A percentile compares a stretch with the other conserved stretches of the same genome.
Evolutionary conservation across 1,139 yeast species (phyloP).

Genomic region (Candida albicans): DNA sequence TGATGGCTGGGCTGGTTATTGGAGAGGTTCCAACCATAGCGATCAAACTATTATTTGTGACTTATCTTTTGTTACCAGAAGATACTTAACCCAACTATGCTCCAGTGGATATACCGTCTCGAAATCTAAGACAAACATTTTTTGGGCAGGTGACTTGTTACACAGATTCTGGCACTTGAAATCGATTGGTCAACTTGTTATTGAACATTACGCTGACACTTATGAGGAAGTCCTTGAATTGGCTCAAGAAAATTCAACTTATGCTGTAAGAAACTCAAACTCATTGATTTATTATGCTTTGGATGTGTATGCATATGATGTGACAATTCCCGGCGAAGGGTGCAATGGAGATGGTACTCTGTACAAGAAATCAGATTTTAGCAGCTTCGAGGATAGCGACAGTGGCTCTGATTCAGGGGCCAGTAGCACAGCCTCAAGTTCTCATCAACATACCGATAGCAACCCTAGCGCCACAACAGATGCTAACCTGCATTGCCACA

Average conservation of each 20-base stretch:
- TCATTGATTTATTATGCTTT: slow-evolving; percentile 21
- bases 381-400: not conserved
- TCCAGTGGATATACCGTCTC: slow-evolving; percentile 22
- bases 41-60: slow-evolving; percentile 29
- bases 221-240: slow-evolving; percentile 23
- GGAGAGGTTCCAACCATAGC: slow-evolving; percentile 33
- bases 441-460: not conserved
- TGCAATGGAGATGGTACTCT: slow-evolving; percentile 16
- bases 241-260: slow-evolving; percentile 14
- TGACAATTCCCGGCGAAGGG: slow-evolving; percentile 22
- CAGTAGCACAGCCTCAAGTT: too few relatives aligned
- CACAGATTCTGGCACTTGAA: slow-evolving; percentile 28
- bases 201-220: slow-evolving; percentile 23
- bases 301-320: slow-evolving; percentile 23
- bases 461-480: slow-evolving; percentile 4
- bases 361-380: not conserved
- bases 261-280: slow-evolving; percentile 19
- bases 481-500: slow-evolving; percentile 18
- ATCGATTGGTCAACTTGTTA: slow-evolving; percentile 17
- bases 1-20: slow-evolving; percentile 37
- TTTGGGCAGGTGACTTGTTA: slow-evolving; percentile 21
- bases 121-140: slow-evolving; percentile 12
- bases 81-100: slow-evolving; percentile 21
- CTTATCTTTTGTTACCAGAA: slow-evolving; percentile 19
- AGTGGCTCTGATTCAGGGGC: too few relatives aligned